A percentile compares a stretch with the other conserved stretches of the same genome.
Evolutionary conservation across 768 basidiomycete species (phyloP).

Genomic region (Phylloporus sp.): DNA sequence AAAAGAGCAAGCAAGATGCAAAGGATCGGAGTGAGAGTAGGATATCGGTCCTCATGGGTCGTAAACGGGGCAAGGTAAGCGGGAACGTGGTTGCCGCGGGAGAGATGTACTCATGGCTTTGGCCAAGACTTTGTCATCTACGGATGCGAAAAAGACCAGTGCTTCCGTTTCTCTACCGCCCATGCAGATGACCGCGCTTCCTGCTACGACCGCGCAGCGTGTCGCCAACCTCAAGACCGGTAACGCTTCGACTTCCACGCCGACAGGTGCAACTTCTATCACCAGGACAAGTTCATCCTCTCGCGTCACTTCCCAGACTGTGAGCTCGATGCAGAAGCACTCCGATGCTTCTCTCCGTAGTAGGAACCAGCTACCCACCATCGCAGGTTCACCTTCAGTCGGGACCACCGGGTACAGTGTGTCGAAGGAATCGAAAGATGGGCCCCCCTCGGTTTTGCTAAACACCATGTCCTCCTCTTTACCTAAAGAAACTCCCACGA

Average conservation of each 20-base stretch:
- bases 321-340: conserved; percentile 83
- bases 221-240: conserved; percentile 74
- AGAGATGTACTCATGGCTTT: conserved; percentile 9
- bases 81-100: background rate
- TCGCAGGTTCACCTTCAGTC: conserved; percentile 90
- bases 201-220: conserved; percentile 75
- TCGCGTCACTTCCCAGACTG: conserved; percentile 73
- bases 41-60: conserved; percentile 81
- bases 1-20: conserved; percentile 62
- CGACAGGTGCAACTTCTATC: conserved; percentile 37
- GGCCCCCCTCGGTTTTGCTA: conserved; percentile 46
- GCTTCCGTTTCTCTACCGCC: conserved; percentile 75
- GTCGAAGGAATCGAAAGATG: conserved; percentile 53
- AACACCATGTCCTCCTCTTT: conserved; percentile 49
- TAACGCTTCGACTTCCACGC: conserved; percentile 40
- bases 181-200: conserved; percentile 84
- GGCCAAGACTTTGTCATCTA: conserved; percentile 73
- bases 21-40: conserved; percentile 88
- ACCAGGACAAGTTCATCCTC: conserved; percentile 46
- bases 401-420: conserved; percentile 52
- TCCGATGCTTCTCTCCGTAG: conserved; percentile 76
- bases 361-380: conserved; percentile 78
- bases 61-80: conserved; percentile 87
- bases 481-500: conserved; percentile 83
- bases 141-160: conserved; percentile 70